Conservation (phyloP, 2,329 filamentous ascomycete genomes). For the Claviceps purpurea region DNA sequence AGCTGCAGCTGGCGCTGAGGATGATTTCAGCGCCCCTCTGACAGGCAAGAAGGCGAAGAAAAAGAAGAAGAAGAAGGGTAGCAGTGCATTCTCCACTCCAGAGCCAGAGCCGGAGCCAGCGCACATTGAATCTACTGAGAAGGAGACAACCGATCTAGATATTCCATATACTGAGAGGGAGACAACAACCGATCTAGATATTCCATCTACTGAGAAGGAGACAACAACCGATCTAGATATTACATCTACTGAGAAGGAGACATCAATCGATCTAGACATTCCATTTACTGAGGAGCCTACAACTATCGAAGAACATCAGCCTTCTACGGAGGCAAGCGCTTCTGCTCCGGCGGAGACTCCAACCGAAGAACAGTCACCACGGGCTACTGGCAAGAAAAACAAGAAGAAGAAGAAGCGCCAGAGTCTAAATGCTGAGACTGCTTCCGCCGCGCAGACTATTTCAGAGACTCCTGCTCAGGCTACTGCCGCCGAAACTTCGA, state of each 20-base stretch:
- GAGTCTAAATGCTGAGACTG: conserved; percentile 1
- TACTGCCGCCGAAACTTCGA: background rate
- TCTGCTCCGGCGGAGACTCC: background rate
- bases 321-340: background rate
- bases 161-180: background rate
- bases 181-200: background rate
- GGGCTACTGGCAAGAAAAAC: conserved; percentile 7
- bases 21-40: conserved; percentile 7
- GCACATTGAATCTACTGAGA: background rate
- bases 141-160: background rate
- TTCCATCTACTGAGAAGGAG: conserved; percentile 2
- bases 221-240: background rate
- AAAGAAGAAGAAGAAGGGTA: conserved; percentile 19
- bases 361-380: conserved; percentile 1
- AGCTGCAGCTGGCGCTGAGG: conserved; percentile 7
- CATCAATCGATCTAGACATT: background rate
- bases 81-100: conserved; percentile 10
- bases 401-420: conserved; percentile 9
- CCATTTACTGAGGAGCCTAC: conserved; percentile 3
- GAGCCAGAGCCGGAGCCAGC: conserved; percentile 2
- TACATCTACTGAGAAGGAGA: background rate
- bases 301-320: background rate
- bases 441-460: background rate
- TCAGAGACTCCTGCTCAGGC: background rate
- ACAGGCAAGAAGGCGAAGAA: conserved; percentile 17